phyloP scores from a whole-genome alignment of 2,329 filamentous ascomycete genomes.

The Atkinsonella hypoxylon region DNA sequence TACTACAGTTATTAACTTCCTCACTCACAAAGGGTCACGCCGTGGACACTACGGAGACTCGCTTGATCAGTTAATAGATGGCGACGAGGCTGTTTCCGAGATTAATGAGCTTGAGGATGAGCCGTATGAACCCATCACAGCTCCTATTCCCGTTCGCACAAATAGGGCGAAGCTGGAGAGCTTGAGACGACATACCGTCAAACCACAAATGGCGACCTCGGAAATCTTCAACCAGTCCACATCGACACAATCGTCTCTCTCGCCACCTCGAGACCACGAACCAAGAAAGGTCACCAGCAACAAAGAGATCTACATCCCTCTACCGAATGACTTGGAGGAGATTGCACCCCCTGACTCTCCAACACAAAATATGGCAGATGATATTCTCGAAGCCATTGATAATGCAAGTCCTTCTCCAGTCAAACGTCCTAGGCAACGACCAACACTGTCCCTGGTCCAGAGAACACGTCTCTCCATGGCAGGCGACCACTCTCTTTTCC shows the following conservation, averaged over 20 bases:
- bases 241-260: not conserved
- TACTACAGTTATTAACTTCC: conserved; percentile 10
- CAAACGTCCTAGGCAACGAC: conserved; percentile 36
- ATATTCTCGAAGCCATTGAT: conserved; percentile 43
- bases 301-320: not conserved
- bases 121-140: conserved; percentile 8
- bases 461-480: conserved; percentile 76
- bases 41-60: not conserved
- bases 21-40: not conserved
- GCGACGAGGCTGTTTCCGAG: conserved; percentile 27
- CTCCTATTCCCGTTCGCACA: conserved; percentile 13
- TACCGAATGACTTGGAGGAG: not conserved
- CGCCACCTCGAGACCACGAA: conserved; percentile 1
- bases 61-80: conserved; percentile 8
- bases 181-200: conserved; percentile 13
- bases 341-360: conserved; percentile 20
- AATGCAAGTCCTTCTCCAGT: conserved; percentile 44
- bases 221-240: conserved; percentile 9
- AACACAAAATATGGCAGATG: conserved; percentile 40
- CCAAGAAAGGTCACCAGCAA: not conserved
- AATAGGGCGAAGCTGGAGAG: conserved; percentile 13
- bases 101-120: conserved; percentile 43
- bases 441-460: conserved; percentile 56
- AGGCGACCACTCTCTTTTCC: conserved; percentile 32
- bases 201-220: conserved; percentile 16